Evolutionary conservation across 2,329 filamentous ascomycete genomes (phyloP), one percentile per base, ranked within the genome.

Genomic region (Calonectria hawksworthii): DNA sequence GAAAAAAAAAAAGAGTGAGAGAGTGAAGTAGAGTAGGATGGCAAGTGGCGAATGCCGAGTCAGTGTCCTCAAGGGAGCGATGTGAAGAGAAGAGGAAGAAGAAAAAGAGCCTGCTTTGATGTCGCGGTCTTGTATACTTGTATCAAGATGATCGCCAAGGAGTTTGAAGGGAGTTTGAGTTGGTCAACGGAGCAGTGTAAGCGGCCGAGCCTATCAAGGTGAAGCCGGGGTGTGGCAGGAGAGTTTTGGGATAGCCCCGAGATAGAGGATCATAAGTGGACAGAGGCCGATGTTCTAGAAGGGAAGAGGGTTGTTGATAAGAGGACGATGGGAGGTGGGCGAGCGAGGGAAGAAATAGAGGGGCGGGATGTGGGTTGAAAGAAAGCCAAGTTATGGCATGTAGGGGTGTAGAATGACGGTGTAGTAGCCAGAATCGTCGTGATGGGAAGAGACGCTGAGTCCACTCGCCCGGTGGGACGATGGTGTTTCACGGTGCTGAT

Each of bases 401-500:
- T 44, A 65, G 38, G 61, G 38, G 41, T 65, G 61, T 65, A 34
- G 61, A 65, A 65, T 65, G 61, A 65, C 61, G 61, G 61, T 65
- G 61, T 65, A 65, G 38, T 65, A 63, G 34, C 32, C 61, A 50
- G 16, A 65, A 34, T 16, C 26, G 26, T 65, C 61, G 61, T 65
- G 61, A 65, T 65, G 61, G 61, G 61, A 65, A 54, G 32, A 54
- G 52, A 26, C 36, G 61, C 61, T 64, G n/a, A 70, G 68, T 50
- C 68, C 68, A 70, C 68, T 59, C 32, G 70, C 64, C 41, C 61
- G 67, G 74, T 76, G 75, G 75, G 74, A 76, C 75, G 74, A 73
- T 65, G 65, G 47, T 72, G 74, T 77, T 74, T 77, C 75, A 71
- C 70, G 65, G 64, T 59, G 59, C 61, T 71, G 68, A 30, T 56